Base-by-base conservation (phyloP, 1,284 basidiomycete genomes). In the Microbotryomycetes sp. region DNA sequence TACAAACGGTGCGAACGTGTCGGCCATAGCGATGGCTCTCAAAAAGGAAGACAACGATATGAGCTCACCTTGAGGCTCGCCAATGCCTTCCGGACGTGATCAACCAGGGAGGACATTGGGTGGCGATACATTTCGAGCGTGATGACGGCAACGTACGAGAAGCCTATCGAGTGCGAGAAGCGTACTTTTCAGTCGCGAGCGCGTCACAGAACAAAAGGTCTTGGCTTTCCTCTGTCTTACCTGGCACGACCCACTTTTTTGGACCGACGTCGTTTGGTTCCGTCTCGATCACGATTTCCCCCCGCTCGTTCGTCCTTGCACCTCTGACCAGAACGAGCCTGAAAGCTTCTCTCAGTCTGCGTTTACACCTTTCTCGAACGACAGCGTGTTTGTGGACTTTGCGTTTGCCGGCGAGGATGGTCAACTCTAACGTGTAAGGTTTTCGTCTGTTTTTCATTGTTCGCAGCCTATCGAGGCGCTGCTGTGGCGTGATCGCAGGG, bases 361-460 rank as follows among this genome's bases (percentile, higher is more conserved):
- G 49, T 26, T 64, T 61, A 21, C 59, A 65, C 30, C 54, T 49
- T 9, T 63, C 59, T n/a, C 69, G 31, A 1, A 69, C 30, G 21
- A 58, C 54, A 5, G 69, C 67, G n/a, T 52, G 53, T 53, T 66
- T 66, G 54, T 66, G 62, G 13, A 69, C 62, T 21, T 60, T 59
- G 46, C 66, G 66, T 57, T 68, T 68, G 30, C 50, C 23, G 4
- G 57, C 61, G 6, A 64, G 27, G 29, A 71, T 56, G 3, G 64
- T 68, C 45, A 71, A 35, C 21, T 64, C 60, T 49, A 71, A 49
- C 23, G 54, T 62, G 57, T 64, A 71, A 5, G 66, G 56, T 46
- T 62, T 61, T 28, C 29, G 21, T 2, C 21, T 2, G 18, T 52
- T 2, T 3, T 30, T 27, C 5, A 21, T 18, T 7, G 0, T 5